Evolutionary conservation across 345 rosid genomes (phyloP).

Genomic region (Moringa oleifera): DNA sequence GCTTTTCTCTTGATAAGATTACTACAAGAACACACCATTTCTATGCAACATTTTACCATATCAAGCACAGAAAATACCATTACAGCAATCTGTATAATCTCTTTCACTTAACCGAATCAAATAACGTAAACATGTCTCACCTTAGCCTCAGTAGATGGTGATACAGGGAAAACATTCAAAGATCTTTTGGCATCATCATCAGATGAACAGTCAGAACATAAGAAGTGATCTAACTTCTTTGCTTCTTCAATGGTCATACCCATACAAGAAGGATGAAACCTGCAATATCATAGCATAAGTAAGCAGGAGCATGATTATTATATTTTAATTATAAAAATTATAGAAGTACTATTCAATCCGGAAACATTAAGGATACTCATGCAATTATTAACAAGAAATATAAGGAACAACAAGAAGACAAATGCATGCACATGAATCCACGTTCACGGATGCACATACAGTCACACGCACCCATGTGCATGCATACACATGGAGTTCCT

Average conservation of each 20-base stretch:
- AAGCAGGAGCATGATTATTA: constrained; percentile 3
- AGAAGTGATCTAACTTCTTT: constrained; percentile 65
- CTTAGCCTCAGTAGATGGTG: constrained; percentile 57
- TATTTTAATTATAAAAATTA: background rate
- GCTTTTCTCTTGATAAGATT: too few relatives aligned
- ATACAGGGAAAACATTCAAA: constrained; percentile 36
- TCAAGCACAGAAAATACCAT: too few relatives aligned
- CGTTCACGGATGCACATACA: too few relatives aligned
- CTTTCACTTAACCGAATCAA: background rate
- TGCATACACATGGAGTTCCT: background rate
- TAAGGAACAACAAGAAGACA: background rate
- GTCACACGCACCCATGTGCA: too few relatives aligned
- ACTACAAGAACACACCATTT: background rate
- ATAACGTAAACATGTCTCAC: constrained; percentile 26
- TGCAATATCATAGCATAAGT: constrained; percentile 19
- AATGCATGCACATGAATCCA: background rate
- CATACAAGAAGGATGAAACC: constrained; percentile 88
- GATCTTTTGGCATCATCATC: constrained; percentile 61
- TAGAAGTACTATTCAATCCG: background rate
- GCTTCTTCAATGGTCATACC: constrained; percentile 87
- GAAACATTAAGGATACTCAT: too few relatives aligned
- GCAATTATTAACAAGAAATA: background rate
- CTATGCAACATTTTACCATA: background rate
- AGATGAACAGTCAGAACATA: constrained; percentile 63
- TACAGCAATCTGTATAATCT: too few relatives aligned